Base-by-base conservation (phyloP, 2,329 filamentous ascomycete genomes). In the Aspergillus unguis region DNA sequence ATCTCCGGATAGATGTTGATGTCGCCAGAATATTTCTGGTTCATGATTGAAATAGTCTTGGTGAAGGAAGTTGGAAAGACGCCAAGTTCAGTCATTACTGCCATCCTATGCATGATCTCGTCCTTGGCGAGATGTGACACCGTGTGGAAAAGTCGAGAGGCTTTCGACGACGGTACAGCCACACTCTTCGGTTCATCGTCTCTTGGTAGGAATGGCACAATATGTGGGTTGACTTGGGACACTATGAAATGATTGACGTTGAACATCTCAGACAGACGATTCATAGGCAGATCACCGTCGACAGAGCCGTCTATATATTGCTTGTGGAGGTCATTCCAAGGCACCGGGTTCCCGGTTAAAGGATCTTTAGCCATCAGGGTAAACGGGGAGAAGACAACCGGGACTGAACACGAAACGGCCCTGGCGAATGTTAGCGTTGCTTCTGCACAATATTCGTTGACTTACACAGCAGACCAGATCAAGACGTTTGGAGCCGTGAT, bases 171-270 rank as follows among this genome's bases (percentile, higher is more conserved):
- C 29, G 69, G 71, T 64, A 7, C 65, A 67, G 52, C 49, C 63
- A 50, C 63, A 54, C 35, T 51, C 55, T 17, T 55, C 61, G 63
- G 58, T 66, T 65, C 79, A 55, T 90, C 87, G 53, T 95, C 88
- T 59, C 85, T 88, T 11, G 83, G 78, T 11, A 96, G 75, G 63
- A 97, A 96, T 0, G 90, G 90, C 0, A 95, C 84, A 6, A 96
- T 89, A 63, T 97, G 92, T 0, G 92, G 92, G 63, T 97, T 97
- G 46, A 96, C 91, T 68, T 97, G 92, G 0, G 91, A 96, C 17
- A 96, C 92, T 60, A 97, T 96, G 66, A 96, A 96, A 68, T 96
- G 92, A 65, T 96, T 96, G 67, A 96, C 92, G 65, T 96, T 96
- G 77, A 96, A 96, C 87, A 96, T 92, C 66, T 96, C 91, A 1